Evolutionary conservation across 139 green algal species (phyloP).

Genomic region (Microglena sp.): DNA sequence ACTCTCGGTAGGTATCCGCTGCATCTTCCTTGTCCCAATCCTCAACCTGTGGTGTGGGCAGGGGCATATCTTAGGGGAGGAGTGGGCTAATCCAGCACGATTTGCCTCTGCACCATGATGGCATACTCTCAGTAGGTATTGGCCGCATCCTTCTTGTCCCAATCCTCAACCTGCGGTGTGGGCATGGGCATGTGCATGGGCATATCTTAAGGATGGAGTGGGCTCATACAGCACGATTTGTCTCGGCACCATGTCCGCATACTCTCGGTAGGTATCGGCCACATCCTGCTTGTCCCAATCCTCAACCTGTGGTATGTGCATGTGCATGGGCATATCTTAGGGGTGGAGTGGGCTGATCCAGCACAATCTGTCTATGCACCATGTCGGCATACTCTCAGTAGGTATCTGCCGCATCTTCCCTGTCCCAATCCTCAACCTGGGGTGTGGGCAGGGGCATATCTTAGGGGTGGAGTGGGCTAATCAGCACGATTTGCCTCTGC

Average conservation of each 20-base stretch:
- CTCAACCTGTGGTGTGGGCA: slow-evolving; percentile 20
- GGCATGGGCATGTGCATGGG: too few species aligned
- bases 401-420: slow-evolving; percentile 33
- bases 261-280: not conserved
- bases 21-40: slow-evolving; percentile 60
- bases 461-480: slow-evolving; percentile 2
- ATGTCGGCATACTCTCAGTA: slow-evolving; percentile 38
- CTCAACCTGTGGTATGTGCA: not conserved
- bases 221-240: not conserved
- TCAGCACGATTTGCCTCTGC: slow-evolving; percentile 34
- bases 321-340: too few species aligned
- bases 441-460: not conserved
- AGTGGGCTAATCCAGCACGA: slow-evolving; percentile 25
- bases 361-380: slow-evolving; percentile 20
- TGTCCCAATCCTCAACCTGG: slow-evolving; percentile 58
- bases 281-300: not conserved
- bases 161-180: not conserved
- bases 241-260: not conserved
- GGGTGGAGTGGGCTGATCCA: slow-evolving; percentile 17
- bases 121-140: slow-evolving; percentile 21
- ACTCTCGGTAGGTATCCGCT: slow-evolving; percentile 36
- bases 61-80: not conserved
- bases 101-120: slow-evolving; percentile 17
- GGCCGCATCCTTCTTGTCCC: not conserved
- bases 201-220: too few species aligned